Percentiles rank a stretch among this genome's conserved stretches.
phyloP scores from a whole-genome alignment of 441 rosid species.

The Kokia cookei region DNA sequence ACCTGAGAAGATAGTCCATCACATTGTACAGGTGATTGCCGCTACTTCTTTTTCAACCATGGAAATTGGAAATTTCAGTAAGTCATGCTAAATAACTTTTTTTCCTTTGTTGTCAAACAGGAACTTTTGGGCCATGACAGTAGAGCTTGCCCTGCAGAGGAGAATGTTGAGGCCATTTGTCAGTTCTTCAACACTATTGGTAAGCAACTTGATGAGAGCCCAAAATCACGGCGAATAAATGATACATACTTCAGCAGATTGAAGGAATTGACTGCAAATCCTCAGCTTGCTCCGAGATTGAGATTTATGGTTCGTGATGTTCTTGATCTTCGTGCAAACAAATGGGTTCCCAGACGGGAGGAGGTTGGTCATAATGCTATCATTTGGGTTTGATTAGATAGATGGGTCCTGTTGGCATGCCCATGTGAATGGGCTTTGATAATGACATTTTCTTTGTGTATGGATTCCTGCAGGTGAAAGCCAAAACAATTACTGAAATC shows the following conservation, averaged over 20 bases:
- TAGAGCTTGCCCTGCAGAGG: slow-evolving; percentile 69
- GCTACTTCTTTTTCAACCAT: neutral
- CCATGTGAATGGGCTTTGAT: neutral
- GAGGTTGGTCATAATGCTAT: slow-evolving; percentile 42
- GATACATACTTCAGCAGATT: slow-evolving; percentile 55
- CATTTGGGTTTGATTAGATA: neutral
- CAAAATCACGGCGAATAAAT: slow-evolving; percentile 57
- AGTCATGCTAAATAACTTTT: neutral
- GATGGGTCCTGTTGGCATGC: neutral
- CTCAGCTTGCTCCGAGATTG: slow-evolving; percentile 62
- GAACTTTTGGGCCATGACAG: slow-evolving; percentile 69
- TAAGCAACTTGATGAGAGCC: slow-evolving; percentile 77
- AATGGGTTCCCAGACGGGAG: slow-evolving; percentile 91
- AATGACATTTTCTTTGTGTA: neutral
- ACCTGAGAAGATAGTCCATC: slow-evolving; percentile 77
- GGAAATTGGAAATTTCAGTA: neutral
- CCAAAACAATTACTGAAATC: slow-evolving; percentile 86
- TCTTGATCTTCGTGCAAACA: slow-evolving; percentile 68
- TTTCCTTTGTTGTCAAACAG: slow-evolving; percentile 28
- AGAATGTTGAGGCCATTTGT: slow-evolving; percentile 88
- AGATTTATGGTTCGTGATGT: slow-evolving; percentile 75
- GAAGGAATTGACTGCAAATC: slow-evolving; percentile 54
- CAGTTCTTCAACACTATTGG: slow-evolving; percentile 82
- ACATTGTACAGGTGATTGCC: slow-evolving; percentile 56
- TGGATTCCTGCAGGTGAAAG: slow-evolving; percentile 52